Conservation (phyloP, 2,329 filamentous ascomycete species). For the Hawksworthiomyces lignivorus region DNA sequence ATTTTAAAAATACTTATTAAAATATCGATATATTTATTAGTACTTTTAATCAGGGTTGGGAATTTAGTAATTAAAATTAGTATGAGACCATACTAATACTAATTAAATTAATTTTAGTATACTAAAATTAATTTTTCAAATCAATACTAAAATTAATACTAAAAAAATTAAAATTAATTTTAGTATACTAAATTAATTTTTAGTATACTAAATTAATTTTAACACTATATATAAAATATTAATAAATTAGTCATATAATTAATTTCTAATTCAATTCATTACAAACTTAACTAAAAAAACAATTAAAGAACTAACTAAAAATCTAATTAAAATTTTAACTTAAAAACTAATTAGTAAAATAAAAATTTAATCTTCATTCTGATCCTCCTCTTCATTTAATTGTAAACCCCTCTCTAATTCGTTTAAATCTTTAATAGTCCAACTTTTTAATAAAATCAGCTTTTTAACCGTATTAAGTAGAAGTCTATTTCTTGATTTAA, state of each 20-base stretch:
- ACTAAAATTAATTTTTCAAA: too few species aligned
- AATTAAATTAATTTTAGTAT: background rate
- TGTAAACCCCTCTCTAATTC: too few species aligned
- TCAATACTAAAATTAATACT: too few species aligned
- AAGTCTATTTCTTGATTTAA: background rate
- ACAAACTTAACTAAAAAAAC: too few species aligned
- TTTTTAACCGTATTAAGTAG: background rate
- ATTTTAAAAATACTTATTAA: background rate
- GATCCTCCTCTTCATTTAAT: too few species aligned
- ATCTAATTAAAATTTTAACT: background rate
- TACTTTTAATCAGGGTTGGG: background rate
- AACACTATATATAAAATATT: background rate
- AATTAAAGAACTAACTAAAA: too few species aligned
- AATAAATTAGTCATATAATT: background rate
- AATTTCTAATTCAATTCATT: background rate
- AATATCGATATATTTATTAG: background rate
- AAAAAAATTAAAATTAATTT: background rate
- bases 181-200: background rate
- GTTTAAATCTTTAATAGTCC: too few species aligned
- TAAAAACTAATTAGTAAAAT: background rate
- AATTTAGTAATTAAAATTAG: background rate
- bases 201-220: background rate
- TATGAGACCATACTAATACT: background rate
- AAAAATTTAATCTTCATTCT: too few species aligned
- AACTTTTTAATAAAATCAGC: slow-evolving; percentile 1